Percentiles rank a stretch among this genome's conserved stretches.
These are phyloP conservation scores for Talaromyces rugulosus DNA, from an alignment of 2,329 filamentous ascomycete genomes.

Conservation along the genomic window DNA sequence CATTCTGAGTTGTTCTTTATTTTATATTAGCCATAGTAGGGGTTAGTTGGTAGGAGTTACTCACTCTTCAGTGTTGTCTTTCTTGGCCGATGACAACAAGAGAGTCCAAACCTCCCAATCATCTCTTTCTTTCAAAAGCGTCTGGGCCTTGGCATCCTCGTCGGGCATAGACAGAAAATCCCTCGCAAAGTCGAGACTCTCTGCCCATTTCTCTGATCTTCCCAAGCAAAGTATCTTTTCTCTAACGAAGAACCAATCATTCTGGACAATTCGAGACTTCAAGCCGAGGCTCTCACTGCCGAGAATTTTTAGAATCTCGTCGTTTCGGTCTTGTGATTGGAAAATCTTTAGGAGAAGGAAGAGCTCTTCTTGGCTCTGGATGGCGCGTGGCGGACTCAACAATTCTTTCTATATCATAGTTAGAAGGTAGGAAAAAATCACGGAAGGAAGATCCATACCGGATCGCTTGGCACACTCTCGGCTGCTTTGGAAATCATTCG, in stretches of 20 bases:
- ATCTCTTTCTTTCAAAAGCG: constrained; percentile 34
- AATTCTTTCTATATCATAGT: constrained; percentile 33
- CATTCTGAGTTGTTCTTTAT: constrained; percentile 27
- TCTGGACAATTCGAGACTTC: constrained; percentile 38
- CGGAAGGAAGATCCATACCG: constrained; percentile 31
- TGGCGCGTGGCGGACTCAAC: constrained; percentile 38
- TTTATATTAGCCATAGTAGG: neutral
- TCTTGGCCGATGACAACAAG: constrained; percentile 31
- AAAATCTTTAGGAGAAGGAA: constrained; percentile 42
- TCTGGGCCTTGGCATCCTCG: constrained; percentile 22
- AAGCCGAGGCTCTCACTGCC: constrained; percentile 39
- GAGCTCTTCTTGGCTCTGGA: constrained; percentile 45
- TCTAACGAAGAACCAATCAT: constrained; percentile 40
- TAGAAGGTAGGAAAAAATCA: constrained; percentile 15
- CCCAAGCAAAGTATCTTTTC: constrained; percentile 36
- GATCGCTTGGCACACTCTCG: constrained; percentile 38
- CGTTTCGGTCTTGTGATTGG: constrained; percentile 34
- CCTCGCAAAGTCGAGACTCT: constrained; percentile 33
- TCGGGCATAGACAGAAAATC: constrained; percentile 32
- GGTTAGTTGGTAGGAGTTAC: constrained; percentile 13
- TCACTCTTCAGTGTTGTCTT: constrained; percentile 30
- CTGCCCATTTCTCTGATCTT: constrained; percentile 34
- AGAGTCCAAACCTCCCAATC: constrained; percentile 46
- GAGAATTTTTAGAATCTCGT: constrained; percentile 40
- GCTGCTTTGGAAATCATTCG: constrained; percentile 47